Percentiles rank a stretch among this genome's conserved stretches.
Evolutionary conservation across 345 rosid genomes (phyloP).

Genomic region (Aegle marmelos): DNA sequence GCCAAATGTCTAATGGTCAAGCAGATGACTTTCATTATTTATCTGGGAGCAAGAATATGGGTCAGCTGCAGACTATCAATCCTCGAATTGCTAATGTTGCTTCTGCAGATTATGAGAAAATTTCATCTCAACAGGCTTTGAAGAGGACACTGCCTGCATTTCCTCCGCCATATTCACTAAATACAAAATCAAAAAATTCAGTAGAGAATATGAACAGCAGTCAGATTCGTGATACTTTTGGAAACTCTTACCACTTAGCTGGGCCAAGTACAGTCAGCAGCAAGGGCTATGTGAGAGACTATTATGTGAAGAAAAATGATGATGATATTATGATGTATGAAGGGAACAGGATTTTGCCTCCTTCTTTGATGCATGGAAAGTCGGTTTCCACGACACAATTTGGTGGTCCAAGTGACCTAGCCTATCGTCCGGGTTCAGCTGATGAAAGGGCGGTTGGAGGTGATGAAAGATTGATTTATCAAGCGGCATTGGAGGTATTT

Average conservation of each 20-base stretch:
- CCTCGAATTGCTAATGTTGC: constrained; percentile 48
- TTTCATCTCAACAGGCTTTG: constrained; percentile 58
- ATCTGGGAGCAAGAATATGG: constrained; percentile 36
- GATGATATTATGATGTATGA: constrained; percentile 50
- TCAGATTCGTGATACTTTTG: constrained; percentile 38
- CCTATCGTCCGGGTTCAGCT: constrained; percentile 39
- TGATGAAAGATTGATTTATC: constrained; percentile 84
- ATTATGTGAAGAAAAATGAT: constrained; percentile 26
- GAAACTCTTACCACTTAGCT: constrained; percentile 31
- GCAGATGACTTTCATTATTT: constrained; percentile 33
- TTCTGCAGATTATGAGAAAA: constrained; percentile 47
- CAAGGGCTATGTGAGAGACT: constrained; percentile 43
- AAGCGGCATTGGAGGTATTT: constrained; percentile 84
- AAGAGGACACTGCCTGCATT: constrained; percentile 57
- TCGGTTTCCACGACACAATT: constrained; percentile 35
- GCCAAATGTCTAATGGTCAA: constrained; percentile 26
- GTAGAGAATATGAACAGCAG: constrained; percentile 31
- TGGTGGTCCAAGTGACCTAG: constrained; percentile 47
- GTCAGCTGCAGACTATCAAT: constrained; percentile 36
- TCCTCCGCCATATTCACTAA: constrained; percentile 30
- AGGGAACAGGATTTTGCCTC: constrained; percentile 60
- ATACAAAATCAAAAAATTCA: constrained; percentile 25
- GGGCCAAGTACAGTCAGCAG: constrained; percentile 34
- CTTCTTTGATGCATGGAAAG: constrained; percentile 51
- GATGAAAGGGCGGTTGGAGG: constrained; percentile 52